Conservation (phyloP, 2,329 filamentous ascomycete genomes). For the Paecilomyces sp. region DNA sequence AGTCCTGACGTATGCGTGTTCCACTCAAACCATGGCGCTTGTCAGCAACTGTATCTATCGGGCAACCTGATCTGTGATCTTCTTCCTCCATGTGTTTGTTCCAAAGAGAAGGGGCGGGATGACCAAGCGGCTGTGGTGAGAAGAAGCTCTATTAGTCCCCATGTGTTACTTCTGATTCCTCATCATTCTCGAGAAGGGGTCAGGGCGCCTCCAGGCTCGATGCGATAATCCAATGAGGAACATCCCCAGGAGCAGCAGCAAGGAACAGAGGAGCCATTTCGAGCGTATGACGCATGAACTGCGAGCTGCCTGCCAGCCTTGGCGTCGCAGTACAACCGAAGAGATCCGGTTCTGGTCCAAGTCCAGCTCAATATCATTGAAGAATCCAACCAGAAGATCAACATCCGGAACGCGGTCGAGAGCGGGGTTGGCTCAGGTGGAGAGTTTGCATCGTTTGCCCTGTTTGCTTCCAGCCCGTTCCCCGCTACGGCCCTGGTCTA, state of each 20-base stretch:
- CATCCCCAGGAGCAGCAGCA: not conserved
- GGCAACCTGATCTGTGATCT: not conserved
- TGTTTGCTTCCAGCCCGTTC: not conserved
- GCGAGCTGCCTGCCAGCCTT: not conserved
- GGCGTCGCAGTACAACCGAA: not conserved
- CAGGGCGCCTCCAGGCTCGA: not conserved
- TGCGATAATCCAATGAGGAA: not conserved
- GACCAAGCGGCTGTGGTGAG: not conserved
- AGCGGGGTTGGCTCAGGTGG: not conserved
- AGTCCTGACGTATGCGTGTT: not conserved
- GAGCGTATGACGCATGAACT: not conserved
- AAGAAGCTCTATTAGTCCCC: not conserved
- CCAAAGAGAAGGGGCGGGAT: not conserved
- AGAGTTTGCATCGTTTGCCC: not conserved
- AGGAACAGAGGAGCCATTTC: not conserved
- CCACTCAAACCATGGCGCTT: not conserved
- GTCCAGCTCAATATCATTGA: not conserved
- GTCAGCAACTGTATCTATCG: not conserved
- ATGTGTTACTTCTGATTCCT: not conserved
- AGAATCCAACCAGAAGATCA: not conserved
- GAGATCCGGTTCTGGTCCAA: not conserved
- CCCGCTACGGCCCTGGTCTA: not conserved
- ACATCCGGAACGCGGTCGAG: not conserved
- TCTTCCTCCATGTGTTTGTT: not conserved
- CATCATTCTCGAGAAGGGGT: not conserved